Evolutionary conservation across 2,329 filamentous ascomycete species (phyloP), one percentile per base, ranked within the genome.

Genomic region (Ascosphaera apis): DNA sequence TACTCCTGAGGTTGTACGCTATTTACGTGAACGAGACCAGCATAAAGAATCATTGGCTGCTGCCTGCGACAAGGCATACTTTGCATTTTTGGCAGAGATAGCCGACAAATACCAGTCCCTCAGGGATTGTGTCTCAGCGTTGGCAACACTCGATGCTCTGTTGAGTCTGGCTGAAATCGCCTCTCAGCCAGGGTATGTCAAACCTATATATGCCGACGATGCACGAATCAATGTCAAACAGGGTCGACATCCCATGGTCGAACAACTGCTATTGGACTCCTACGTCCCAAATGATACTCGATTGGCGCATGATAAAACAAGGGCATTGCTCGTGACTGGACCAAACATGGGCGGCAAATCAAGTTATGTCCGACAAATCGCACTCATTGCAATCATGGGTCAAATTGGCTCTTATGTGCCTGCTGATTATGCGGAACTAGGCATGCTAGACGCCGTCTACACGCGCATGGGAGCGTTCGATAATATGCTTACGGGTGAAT

Each of bases 291-390:
- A 98, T 55, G 71, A 77, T 47, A 77, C 82, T 8, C 59, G 68
- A 2, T 68, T 95, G 33, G 66, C 70, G n/a, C 67, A 72, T 2
- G 66, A 71, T 1, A 51, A 62, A 1, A 68, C 72, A 0, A 67
- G 79, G 4, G 81, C 82, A 2, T 69, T 93, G 45, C 74, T 95
- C 38, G 76, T 98, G 47, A 98, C 88, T 0, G 88, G 88, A 0
- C 88, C 88, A 19, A 98, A 98, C 59, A 98, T 98, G 88, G 88
- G 88, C 47, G 88, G 88, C 38, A 98, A 98, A 52, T 92, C 82
- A n/a, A 88, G 78, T 39, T 98, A 92, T 53, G 86, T 98, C 15
- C 81, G 88, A 36, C 80, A 84, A 44, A 73, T 91, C 32, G 86
- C 88, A 7, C 70, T 98, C 4, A 82, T 95, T 42, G 70, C 78